A percentile compares a stretch with the other conserved stretches of the same genome.
Evolutionary conservation across 2,329 filamentous ascomycete species (phyloP).

Genomic region (Colletotrichum theobromicola): DNA sequence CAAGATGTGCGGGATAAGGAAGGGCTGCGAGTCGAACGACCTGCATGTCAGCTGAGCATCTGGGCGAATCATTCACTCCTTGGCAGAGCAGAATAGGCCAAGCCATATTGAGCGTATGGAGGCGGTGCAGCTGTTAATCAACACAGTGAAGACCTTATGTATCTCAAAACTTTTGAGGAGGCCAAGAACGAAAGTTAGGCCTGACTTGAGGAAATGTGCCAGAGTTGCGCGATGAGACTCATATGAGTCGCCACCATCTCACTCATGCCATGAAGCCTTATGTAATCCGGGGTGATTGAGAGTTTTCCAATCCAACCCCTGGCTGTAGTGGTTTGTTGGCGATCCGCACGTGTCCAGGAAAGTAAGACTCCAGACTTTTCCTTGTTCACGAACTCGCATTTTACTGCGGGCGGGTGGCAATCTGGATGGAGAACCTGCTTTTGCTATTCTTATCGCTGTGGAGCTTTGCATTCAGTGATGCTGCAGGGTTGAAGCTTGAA

Average conservation of each 20-base stretch:
- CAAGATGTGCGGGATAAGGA: background rate
- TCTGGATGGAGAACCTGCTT: background rate
- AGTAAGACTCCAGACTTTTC: background rate
- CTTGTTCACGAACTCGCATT: background rate
- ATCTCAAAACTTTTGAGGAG: background rate
- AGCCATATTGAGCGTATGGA: background rate
- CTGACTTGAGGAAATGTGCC: background rate
- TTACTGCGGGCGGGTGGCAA: background rate
- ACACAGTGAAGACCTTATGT: background rate
- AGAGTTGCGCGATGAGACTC: background rate
- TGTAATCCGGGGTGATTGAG: background rate
- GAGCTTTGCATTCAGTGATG: background rate
- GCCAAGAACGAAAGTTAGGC: background rate
- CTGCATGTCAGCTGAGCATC: background rate
- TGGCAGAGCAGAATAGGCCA: background rate
- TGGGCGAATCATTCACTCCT: background rate
- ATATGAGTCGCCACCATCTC: background rate
- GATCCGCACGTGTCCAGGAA: background rate
- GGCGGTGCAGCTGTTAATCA: background rate
- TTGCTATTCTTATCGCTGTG: slow-evolving; percentile 7
- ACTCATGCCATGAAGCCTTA: background rate
- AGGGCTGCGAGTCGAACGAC: background rate
- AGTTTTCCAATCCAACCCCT: background rate
- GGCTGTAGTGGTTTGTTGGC: background rate
- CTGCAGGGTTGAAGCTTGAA: background rate